phyloP scores from a whole-genome alignment of 345 rosid genomes.

The Sisymbrium altissimum region DNA sequence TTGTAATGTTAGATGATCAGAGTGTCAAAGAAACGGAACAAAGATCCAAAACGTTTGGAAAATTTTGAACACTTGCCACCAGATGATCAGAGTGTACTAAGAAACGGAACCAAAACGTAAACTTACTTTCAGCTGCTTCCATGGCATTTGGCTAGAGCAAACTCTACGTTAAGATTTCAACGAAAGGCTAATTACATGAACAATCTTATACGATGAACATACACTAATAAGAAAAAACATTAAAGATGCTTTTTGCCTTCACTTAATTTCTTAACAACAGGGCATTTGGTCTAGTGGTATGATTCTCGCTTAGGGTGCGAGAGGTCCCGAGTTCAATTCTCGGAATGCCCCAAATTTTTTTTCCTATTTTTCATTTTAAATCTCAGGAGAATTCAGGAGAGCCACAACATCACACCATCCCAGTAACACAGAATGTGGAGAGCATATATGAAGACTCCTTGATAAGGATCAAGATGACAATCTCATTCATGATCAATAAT shows the following conservation, averaged over 20 bases:
- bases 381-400: not conserved
- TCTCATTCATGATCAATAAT: not conserved
- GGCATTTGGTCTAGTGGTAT: slow-evolving; percentile 93
- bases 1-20: too few species aligned
- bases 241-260: not conserved
- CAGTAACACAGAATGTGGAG: not conserved
- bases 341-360: slow-evolving; percentile 50
- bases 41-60: not conserved
- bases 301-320: slow-evolving; percentile 94
- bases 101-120: not conserved
- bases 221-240: not conserved
- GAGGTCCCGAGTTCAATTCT: slow-evolving; percentile 95
- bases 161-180: too few species aligned
- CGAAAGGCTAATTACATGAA: too few species aligned
- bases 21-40: too few species aligned
- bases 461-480: not conserved
- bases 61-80: too few species aligned
- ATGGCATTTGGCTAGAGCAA: not conserved
- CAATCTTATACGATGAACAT: not conserved
- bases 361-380: not conserved
- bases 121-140: not conserved
- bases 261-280: not conserved
- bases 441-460: not conserved
- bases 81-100: too few species aligned
- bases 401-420: not conserved